Evolutionary conservation across 352 stramenopile species (phyloP).

Genomic region (Aphanomyces astaci): DNA sequence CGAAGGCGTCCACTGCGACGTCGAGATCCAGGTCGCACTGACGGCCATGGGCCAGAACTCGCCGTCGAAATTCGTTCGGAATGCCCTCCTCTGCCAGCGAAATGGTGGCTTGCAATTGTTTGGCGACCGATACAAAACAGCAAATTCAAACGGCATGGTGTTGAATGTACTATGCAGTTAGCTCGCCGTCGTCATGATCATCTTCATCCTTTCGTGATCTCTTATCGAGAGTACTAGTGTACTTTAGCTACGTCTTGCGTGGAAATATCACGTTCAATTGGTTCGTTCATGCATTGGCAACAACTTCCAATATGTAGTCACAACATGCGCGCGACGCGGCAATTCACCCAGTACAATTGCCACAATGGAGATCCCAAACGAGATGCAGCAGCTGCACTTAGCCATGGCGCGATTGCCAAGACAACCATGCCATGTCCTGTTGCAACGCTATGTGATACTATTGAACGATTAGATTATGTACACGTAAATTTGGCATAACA

Average conservation of each 20-base stretch:
- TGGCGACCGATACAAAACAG: neutral
- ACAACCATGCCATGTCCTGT: slow-evolving; percentile 26
- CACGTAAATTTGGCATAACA: no score
- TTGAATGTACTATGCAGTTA: no score
- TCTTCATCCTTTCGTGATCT: no score
- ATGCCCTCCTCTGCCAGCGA: slow-evolving; percentile 1
- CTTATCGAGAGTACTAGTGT: no score
- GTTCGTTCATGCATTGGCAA: no score
- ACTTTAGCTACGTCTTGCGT: slow-evolving; percentile 50
- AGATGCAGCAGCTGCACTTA: slow-evolving; percentile 36
- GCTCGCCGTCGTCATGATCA: no score
- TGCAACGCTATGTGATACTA: no score
- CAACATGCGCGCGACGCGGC: slow-evolving; percentile 36
- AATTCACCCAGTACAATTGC: slow-evolving; percentile 61
- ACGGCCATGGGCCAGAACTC: slow-evolving; percentile 9
- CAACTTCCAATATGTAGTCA: neutral
- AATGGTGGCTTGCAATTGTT: slow-evolving; percentile 11
- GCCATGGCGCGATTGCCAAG: slow-evolving; percentile 40
- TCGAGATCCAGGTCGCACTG: slow-evolving; percentile 18
- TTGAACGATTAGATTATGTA: no score
- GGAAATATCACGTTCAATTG: slow-evolving; percentile 62
- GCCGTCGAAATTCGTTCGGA: neutral
- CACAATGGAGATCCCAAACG: slow-evolving; percentile 33
- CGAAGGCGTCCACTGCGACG: slow-evolving; percentile 4
- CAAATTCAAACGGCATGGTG: neutral